Conservation (phyloP, 305 asterid species). For the Fraxinus angustifolia region DNA sequence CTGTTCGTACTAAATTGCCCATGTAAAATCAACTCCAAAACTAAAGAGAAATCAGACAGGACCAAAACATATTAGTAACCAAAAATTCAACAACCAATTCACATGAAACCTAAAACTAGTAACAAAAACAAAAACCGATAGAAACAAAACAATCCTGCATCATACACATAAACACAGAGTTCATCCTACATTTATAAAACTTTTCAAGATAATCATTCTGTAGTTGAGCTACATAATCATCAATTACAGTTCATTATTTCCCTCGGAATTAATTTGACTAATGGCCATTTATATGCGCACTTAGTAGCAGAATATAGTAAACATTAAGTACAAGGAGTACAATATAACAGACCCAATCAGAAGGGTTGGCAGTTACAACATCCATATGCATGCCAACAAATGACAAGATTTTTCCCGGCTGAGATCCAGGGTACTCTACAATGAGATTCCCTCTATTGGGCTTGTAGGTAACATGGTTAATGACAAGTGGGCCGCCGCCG, state of each 20-base stretch:
- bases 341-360: conserved; percentile 63
- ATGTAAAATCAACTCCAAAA: neutral
- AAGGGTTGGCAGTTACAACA: conserved; percentile 88
- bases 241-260: neutral
- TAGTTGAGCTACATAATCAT: neutral
- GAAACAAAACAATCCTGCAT: neutral
- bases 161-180: neutral
- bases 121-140: neutral
- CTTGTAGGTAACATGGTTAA: conserved; percentile 76
- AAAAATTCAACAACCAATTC: neutral
- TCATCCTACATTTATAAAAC: neutral
- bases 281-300: neutral
- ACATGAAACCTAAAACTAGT: neutral
- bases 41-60: neutral
- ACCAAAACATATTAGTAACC: neutral
- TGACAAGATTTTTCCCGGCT: conserved; percentile 67
- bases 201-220: neutral
- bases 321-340: neutral
- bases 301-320: neutral
- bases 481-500: conserved; percentile 79
- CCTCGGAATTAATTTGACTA: neutral
- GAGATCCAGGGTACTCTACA: conserved; percentile 90
- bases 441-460: conserved; percentile 88
- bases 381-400: conserved; percentile 99
- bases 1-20: neutral